A percentile compares a stretch with the other conserved stretches of the same genome.
These are phyloP conservation scores for Cyclanthera cordifolia DNA, from an alignment of 306 rosid species.

Conservation along the genomic window DNA sequence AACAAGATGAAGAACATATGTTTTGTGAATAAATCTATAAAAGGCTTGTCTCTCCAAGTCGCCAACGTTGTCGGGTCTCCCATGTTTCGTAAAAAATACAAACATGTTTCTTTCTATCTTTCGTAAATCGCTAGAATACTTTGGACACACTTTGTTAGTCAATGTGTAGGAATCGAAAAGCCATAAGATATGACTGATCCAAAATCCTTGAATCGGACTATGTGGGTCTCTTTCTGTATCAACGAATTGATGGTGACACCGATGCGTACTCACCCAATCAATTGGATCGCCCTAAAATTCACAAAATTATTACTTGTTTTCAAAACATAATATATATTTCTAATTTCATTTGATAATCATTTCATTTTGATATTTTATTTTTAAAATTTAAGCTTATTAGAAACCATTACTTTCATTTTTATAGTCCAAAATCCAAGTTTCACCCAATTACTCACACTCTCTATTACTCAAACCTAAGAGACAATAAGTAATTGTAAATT, in stretches of 20 bases:
- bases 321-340: too few species aligned
- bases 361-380: too few species aligned
- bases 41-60: slow-evolving; percentile 67
- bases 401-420: too few species aligned
- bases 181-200: slow-evolving; percentile 86
- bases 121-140: neutral
- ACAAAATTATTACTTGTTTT: neutral
- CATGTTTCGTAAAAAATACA: slow-evolving; percentile 20
- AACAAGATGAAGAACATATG: slow-evolving; percentile 54
- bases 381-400: too few species aligned
- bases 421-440: too few species aligned
- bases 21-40: slow-evolving; percentile 48
- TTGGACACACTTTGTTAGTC: slow-evolving; percentile 35
- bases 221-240: slow-evolving; percentile 92
- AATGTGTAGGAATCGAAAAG: slow-evolving; percentile 56
- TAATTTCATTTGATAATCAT: too few species aligned
- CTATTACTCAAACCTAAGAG: too few species aligned
- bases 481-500: too few species aligned
- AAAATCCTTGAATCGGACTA: slow-evolving; percentile 78
- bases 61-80: slow-evolving; percentile 40
- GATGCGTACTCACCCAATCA: slow-evolving; percentile 89
- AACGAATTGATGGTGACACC: slow-evolving; percentile 83
- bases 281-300: slow-evolving; percentile 64
- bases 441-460: too few species aligned
- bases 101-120: slow-evolving; percentile 3